Percentiles rank a stretch among this genome's conserved stretches.
phyloP scores from a whole-genome alignment of 495 filamentous ascomycete genomes.

The Neurospora sp. region DNA sequence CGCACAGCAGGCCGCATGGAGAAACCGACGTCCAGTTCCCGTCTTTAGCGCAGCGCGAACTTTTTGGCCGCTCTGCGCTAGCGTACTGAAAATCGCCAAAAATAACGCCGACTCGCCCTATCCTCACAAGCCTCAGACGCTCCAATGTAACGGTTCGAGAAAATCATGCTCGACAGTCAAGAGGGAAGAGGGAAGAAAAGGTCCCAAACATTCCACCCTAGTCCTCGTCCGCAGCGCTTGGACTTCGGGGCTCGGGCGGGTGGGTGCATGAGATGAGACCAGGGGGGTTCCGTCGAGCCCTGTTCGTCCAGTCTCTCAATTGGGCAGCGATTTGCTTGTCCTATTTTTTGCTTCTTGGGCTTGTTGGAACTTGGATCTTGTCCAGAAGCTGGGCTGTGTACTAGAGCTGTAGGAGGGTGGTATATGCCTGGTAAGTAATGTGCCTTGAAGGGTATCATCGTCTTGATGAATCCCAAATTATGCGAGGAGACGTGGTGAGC shows the following conservation, averaged over 20 bases:
- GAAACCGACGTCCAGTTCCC: too few relatives aligned
- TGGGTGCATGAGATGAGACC: background rate
- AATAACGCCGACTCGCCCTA: background rate
- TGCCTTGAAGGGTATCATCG: background rate
- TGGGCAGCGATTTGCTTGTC: background rate
- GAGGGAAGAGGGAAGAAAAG: too few relatives aligned
- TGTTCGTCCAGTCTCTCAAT: background rate
- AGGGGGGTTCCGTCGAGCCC: background rate
- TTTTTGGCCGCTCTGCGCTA: too few relatives aligned
- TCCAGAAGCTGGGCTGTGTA: background rate
- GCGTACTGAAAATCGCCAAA: background rate
- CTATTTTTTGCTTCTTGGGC: background rate
- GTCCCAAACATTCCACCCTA: too few relatives aligned
- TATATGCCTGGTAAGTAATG: background rate
- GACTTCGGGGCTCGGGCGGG: background rate
- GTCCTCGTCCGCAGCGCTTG: background rate
- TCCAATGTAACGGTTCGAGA: background rate
- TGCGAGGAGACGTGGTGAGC: background rate
- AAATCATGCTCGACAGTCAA: background rate
- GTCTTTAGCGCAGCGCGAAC: too few relatives aligned
- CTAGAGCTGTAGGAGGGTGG: background rate
- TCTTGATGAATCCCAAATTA: background rate
- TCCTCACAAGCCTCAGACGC: background rate
- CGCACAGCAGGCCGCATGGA: too few relatives aligned
- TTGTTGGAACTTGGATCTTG: background rate